Conservation (phyloP, 805 yeast genomes). For the Nakazawaea peltata region DNA sequence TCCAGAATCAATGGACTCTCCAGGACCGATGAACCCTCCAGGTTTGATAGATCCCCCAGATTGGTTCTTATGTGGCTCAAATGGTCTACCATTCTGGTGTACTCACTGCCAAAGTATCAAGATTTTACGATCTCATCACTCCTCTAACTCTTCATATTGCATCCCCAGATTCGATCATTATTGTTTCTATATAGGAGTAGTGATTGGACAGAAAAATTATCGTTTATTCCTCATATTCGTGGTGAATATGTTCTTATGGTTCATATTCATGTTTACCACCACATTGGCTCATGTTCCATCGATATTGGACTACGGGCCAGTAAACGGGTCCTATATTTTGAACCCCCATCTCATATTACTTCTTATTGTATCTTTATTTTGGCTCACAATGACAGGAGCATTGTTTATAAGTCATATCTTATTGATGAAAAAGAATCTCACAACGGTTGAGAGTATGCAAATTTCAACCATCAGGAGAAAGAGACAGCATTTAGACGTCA, state of each 20-base stretch:
- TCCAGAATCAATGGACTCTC: too few relatives aligned
- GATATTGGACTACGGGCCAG: conserved; percentile 18
- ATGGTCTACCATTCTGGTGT: conserved; percentile 78
- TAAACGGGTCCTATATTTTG: conserved; percentile 17
- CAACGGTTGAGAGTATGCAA: conserved; percentile 53
- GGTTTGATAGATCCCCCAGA: conserved; percentile 36
- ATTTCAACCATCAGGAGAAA: conserved; percentile 25
- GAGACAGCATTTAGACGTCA: conserved; percentile 15
- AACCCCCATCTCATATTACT: conserved; percentile 44
- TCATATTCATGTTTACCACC: conserved; percentile 32
- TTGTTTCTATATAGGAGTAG: conserved; percentile 70
- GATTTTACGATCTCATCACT: conserved; percentile 64
- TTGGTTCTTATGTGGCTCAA: conserved; percentile 56
- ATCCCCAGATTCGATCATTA: conserved; percentile 77
- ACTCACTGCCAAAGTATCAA: conserved; percentile 57
- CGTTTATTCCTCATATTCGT: conserved; percentile 48
- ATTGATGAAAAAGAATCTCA: conserved; percentile 39
- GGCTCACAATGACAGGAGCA: conserved; percentile 35
- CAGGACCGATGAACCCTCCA: too few relatives aligned
- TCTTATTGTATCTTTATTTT: conserved; percentile 34
- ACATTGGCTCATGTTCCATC: conserved; percentile 24
- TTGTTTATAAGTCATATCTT: conserved; percentile 34
- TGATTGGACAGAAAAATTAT: conserved; percentile 64
- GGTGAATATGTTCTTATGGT: conserved; percentile 25
- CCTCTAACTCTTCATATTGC: conserved; percentile 45